Percentiles rank a stretch among this genome's conserved stretches.
Conservation (phyloP, 2,329 filamentous ascomycete genomes). For the Dryadomyces quercus-mongolicae region DNA sequence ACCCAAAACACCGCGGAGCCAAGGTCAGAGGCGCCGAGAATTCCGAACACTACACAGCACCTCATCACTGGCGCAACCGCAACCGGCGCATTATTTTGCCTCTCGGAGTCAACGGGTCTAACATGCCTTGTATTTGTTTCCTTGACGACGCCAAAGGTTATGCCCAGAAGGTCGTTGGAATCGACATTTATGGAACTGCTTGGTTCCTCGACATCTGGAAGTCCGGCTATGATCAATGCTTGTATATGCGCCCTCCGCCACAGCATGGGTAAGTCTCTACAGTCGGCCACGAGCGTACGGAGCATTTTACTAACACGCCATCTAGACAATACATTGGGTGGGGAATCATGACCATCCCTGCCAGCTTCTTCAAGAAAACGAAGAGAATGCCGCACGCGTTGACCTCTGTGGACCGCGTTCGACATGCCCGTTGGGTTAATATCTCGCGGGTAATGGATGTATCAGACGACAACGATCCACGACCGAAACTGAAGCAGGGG, state of each 20-base stretch:
- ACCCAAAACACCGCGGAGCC: not conserved
- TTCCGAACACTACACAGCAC: constrained; percentile 4
- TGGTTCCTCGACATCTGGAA: constrained; percentile 44
- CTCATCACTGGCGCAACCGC: constrained; percentile 19
- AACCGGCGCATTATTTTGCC: constrained; percentile 39
- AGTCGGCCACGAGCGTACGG: too few relatives aligned
- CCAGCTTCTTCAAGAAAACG: not conserved
- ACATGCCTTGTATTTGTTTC: constrained; percentile 43
- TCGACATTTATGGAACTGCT: constrained; percentile 35
- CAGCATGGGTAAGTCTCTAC: not conserved
- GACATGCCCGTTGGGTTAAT: not conserved
- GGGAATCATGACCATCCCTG: not conserved
- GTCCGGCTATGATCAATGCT: constrained; percentile 12
- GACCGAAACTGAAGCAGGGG: not conserved
- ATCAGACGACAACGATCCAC: constrained; percentile 1
- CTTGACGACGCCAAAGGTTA: constrained; percentile 30
- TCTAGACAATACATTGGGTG: not conserved
- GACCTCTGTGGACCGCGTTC: not conserved
- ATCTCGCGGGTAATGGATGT: not conserved
- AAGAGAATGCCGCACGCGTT: not conserved
- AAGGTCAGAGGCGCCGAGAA: constrained; percentile 10
- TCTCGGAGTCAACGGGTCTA: constrained; percentile 25
- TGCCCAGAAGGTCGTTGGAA: constrained; percentile 36
- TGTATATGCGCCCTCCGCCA: not conserved
- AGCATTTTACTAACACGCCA: not conserved